Evolutionary conservation across 768 basidiomycete genomes (phyloP).

Genomic region (Hypsizygus marmoreus): DNA sequence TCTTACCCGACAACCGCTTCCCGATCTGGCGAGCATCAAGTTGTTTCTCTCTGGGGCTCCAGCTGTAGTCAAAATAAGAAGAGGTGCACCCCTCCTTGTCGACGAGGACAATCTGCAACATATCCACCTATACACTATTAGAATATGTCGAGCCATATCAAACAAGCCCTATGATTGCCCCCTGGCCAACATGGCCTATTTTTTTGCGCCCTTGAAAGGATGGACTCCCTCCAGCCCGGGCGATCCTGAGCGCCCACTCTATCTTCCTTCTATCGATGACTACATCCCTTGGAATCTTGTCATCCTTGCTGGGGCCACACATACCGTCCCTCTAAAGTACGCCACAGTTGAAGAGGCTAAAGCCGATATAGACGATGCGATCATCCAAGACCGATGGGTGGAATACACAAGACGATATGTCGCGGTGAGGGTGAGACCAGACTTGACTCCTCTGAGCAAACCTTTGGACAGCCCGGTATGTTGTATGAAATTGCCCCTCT

Average conservation of each 20-base stretch:
- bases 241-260: constrained; percentile 17
- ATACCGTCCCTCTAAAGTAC: constrained; percentile 49
- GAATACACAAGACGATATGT: constrained; percentile 76
- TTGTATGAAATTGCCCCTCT: constrained; percentile 14
- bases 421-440: constrained; percentile 54
- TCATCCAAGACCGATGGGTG: constrained; percentile 76
- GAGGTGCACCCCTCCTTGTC: constrained; percentile 51
- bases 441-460: constrained; percentile 74
- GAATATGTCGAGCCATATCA: constrained; percentile 59
- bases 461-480: constrained; percentile 65
- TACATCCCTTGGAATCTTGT: constrained; percentile 69
- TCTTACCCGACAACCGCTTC: constrained; percentile 68
- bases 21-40: constrained; percentile 53
- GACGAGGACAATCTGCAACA: constrained; percentile 45
- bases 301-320: constrained; percentile 49
- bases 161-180: constrained; percentile 71
- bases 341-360: constrained; percentile 37
- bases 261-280: constrained; percentile 39
- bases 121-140: constrained; percentile 63
- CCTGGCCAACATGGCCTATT: constrained; percentile 57
- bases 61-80: constrained; percentile 42
- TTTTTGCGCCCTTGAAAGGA: constrained; percentile 61
- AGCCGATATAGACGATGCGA: constrained; percentile 56
- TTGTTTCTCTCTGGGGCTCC: constrained; percentile 59
- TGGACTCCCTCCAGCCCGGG: constrained; percentile 36